A percentile compares a stretch with the other conserved stretches of the same genome.
phyloP scores from a whole-genome alignment of 371 early-diverging fungal genomes.

The Basidiobolus meristosporus region DNA sequence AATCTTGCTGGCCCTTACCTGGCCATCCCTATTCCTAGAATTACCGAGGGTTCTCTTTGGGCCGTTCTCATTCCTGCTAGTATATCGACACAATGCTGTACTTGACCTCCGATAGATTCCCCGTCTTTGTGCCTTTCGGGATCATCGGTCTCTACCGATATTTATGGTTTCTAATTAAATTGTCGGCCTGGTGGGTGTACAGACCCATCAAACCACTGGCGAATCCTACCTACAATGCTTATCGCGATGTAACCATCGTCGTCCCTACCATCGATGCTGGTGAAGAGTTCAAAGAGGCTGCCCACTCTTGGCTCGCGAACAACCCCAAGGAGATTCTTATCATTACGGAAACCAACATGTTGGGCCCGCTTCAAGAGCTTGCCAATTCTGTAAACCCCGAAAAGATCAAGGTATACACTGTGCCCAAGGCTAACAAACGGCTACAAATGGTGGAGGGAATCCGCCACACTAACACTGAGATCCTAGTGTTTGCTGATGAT shows the following conservation, averaged over 20 bases:
- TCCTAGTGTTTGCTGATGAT: constrained; percentile 53
- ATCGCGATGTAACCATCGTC: constrained; percentile 46
- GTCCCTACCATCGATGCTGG: constrained; percentile 64
- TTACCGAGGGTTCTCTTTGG: too few species aligned
- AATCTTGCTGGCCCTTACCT: too few species aligned
- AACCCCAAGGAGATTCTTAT: constrained; percentile 43
- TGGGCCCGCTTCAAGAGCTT: constrained; percentile 19
- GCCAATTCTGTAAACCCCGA: constrained; percentile 20
- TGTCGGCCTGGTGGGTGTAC: constrained; percentile 28
- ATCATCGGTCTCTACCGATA: constrained; percentile 55
- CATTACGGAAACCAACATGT: constrained; percentile 31
- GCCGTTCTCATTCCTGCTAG: too few species aligned
- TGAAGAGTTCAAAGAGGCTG: constrained; percentile 45
- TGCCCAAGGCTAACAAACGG: constrained; percentile 39
- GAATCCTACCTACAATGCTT: constrained; percentile 25
- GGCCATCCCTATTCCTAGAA: too few species aligned
- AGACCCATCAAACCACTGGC: constrained; percentile 21
- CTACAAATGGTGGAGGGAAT: constrained; percentile 54
- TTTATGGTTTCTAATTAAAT: constrained; percentile 41
- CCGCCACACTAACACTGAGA: constrained; percentile 35
- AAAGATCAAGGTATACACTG: constrained; percentile 21
- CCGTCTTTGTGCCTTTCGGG: constrained; percentile 51
- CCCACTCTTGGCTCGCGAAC: constrained; percentile 44
- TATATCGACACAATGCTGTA: constrained; percentile 59
- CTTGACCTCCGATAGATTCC: constrained; percentile 40